Percentiles rank a stretch among this genome's conserved stretches.
phyloP scores from a whole-genome alignment of 495 filamentous ascomycete species.

The Penicillium waksmanii region DNA sequence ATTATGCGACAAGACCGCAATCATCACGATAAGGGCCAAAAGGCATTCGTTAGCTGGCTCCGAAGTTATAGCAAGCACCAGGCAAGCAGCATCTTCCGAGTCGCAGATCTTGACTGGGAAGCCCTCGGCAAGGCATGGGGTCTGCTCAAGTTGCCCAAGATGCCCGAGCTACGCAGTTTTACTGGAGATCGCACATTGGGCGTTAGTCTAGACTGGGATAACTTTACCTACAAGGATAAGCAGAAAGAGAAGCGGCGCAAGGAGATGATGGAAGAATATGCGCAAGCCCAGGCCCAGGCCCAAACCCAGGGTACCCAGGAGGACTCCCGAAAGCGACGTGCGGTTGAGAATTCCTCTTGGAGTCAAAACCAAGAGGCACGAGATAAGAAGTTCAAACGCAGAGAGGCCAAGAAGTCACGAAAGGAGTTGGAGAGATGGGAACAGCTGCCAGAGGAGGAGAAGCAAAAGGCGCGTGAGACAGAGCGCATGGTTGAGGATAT shows the following conservation, averaged over 20 bases:
- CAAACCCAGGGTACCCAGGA: conserved; percentile 26
- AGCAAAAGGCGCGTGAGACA: conserved; percentile 68
- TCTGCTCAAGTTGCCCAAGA: conserved; percentile 83
- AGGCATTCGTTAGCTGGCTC: conserved; percentile 91
- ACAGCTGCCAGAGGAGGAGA: conserved; percentile 76
- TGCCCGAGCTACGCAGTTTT: conserved; percentile 84
- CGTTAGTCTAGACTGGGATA: conserved; percentile 60
- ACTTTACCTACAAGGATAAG: conserved; percentile 77
- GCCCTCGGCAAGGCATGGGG: conserved; percentile 82
- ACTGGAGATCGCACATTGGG: conserved; percentile 67
- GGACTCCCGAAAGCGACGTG: conserved; percentile 35
- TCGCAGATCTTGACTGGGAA: conserved; percentile 80
- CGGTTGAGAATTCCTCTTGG: conserved; percentile 73
- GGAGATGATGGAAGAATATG: conserved; percentile 53
- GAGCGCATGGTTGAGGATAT: conserved; percentile 74
- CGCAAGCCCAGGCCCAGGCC: conserved; percentile 17
- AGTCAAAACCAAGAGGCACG: conserved; percentile 76
- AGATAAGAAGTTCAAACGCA: conserved; percentile 64
- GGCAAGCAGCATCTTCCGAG: conserved; percentile 86
- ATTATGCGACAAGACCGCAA: conserved; percentile 73
- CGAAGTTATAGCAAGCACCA: conserved; percentile 89
- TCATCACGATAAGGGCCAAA: conserved; percentile 83
- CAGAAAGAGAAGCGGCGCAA: conserved; percentile 71
- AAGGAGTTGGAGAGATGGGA: conserved; percentile 69
- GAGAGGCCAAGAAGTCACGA: conserved; percentile 74